Base-by-base conservation (phyloP, 495 filamentous ascomycete species). In the Rhypophila decipiens region DNA sequence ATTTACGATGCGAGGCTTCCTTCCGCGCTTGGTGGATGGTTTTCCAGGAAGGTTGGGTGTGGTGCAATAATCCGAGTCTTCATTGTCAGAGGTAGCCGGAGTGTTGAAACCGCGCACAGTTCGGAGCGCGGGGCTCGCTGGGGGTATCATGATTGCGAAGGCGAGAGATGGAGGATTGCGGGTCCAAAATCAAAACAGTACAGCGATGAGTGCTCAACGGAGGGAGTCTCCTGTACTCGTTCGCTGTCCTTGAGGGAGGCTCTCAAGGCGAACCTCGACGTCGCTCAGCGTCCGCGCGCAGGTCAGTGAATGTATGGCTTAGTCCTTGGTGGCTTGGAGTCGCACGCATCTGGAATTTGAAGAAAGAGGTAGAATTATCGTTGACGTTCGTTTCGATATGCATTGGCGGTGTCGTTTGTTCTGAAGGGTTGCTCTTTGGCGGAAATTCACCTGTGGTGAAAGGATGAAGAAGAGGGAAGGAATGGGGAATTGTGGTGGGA, bases 1-100 rank as follows among this genome's bases (percentile, higher is more conserved):
- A 62, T 75, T 59, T 24, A 79, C 55, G 33, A 52, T 44, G 27
- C 46, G 50, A n/a, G 56, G 35, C 42, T 56, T 65, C 36, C 41
- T 41, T 29, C 51, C 43, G 44, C 63, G 53, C 56, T 51, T 50
- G 51, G n/a, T 22, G 46, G 59, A 35, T 51, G 52, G 39, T 56
- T 63, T 61, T 31, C 61, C 58, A 52, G 59, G 57, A 39, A 53
- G 57, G 51, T 66, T 66, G 36, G 61, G 59, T 24, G 66, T 61
- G 33, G 51, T 44, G 55, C 62, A 69, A 51, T 76, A 78, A 61
- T 93, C 89, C 12, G 86, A 89, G 49, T 93, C 89, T 58, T 95
- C 90, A 54, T 90, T 88, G 34, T 78, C 86, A 40, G 88, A 93
- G 17, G 78, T 79, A n/a, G 77, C 69, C n/a, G 88, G 87, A n/a